phyloP scores from a whole-genome alignment of 148 eudicot species.

The Bassia scoparia region DNA sequence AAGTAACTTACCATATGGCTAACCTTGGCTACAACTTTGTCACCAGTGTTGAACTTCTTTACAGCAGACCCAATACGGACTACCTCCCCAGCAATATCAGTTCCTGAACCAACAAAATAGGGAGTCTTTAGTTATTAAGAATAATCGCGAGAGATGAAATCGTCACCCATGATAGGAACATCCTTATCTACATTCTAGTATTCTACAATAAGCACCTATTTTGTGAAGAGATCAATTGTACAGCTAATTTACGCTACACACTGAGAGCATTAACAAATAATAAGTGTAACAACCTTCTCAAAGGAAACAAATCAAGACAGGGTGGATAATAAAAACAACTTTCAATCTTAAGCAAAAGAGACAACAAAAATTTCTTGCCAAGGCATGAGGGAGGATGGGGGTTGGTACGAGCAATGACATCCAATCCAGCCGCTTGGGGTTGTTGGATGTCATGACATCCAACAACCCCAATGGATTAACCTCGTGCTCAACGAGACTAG shows the following conservation, averaged over 20 bases:
- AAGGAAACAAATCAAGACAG: neutral
- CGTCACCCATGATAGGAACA: neutral
- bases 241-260: neutral
- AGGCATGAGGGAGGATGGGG: neutral
- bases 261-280: neutral
- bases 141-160: neutral
- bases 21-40: constrained; percentile 61
- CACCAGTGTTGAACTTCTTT: constrained; percentile 55
- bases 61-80: constrained; percentile 61
- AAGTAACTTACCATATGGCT: constrained; percentile 38
- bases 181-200: neutral
- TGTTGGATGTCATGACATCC: neutral
- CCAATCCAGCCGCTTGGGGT: neutral
- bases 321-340: too few relatives aligned
- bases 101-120: constrained; percentile 37
- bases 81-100: constrained; percentile 85
- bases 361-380: too few relatives aligned
- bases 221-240: neutral
- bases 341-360: too few relatives aligned
- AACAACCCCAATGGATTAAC: too few relatives aligned
- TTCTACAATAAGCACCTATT: too few relatives aligned
- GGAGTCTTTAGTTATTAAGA: constrained; percentile 12
- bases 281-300: neutral
- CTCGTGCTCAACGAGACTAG: neutral
- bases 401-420: too few relatives aligned